Evolutionary conservation across 202 grass and related monocot species (phyloP), one percentile per base, ranked within the genome.

Genomic region (Setaria italica): DNA sequence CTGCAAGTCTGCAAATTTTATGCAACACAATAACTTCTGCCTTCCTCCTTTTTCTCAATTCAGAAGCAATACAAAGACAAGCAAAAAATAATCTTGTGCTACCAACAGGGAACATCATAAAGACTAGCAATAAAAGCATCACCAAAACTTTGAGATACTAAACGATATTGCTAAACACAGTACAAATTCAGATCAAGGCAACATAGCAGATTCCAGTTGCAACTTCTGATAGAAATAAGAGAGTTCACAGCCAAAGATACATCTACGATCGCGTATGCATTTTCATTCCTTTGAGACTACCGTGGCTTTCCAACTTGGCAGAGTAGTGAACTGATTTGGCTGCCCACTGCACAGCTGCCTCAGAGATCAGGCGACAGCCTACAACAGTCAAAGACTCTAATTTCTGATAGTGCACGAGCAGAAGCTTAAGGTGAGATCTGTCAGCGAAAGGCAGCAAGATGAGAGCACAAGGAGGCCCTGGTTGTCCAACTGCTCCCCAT

Each of bases 341-440:
- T 78, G 67, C 62, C 10, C 89, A 77, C 42, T 77, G 85, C 62
- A 88, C 91, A 77, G 74, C 94, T 51, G 90, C 43, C 75, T 57
- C 41, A 33, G 91, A 97, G 62, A 97, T 77, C 77, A 15, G 48
- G 19, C 34, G 47, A 55, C 91, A 97, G 30, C 85, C 89, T 74
- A 74, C 47, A 77, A 94, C 57, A 2, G 84, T 83, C 47, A 97
- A 51, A 16, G 79, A 93, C 47, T 92, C 77, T 47, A 97, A 79
- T 46, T 90, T 92, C 15, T 49, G 30, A 50, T 77, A 88, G 30
- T 45, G 73, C 82, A 81, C 3, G 76, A 82, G 74, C 95, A 97
- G 78, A 86, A 92, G 78, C 79, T 94, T 76, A 92, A 78, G 50
- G 81, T 84, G 35, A 94, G 81, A 62, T 94, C 92, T 0, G 74